A percentile compares a stretch with the other conserved stretches of the same genome.
phyloP scores from a whole-genome alignment of 2,329 filamentous ascomycete genomes.

The Colletotrichum chlorophyti region DNA sequence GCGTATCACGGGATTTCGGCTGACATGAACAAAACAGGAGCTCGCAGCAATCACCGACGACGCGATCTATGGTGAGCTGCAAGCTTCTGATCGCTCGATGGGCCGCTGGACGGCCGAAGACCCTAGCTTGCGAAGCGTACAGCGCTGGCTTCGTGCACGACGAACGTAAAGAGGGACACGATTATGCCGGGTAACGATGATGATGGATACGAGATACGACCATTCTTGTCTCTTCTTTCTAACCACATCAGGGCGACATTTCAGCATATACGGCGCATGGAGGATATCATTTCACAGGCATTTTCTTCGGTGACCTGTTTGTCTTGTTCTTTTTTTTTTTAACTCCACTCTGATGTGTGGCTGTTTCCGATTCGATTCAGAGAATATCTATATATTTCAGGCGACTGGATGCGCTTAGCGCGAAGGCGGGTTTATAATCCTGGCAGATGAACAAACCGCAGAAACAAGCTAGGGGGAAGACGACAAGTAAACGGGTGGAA shows the following conservation, averaged over 20 bases:
- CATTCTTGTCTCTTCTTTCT: not conserved
- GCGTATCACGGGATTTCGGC: not conserved
- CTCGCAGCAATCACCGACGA: slow-evolving; percentile 66
- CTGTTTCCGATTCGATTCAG: not conserved
- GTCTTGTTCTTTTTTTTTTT: not conserved
- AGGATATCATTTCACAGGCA: slow-evolving; percentile 15
- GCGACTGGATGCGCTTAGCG: slow-evolving; percentile 11
- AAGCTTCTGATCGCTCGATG: slow-evolving; percentile 57
- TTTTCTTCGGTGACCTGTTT: not conserved
- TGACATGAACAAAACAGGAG: slow-evolving; percentile 50
- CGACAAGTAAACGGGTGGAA: not conserved
- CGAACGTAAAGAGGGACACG: slow-evolving; percentile 26
- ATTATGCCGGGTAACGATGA: no score
- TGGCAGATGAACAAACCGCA: not conserved
- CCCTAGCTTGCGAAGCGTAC: slow-evolving; percentile 62
- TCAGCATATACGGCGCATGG: slow-evolving; percentile 21
- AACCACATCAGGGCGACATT: not conserved
- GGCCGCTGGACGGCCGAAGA: slow-evolving; percentile 70
- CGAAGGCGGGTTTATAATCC: not conserved
- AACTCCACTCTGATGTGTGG: not conserved
- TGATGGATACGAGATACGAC: slow-evolving; percentile 1
- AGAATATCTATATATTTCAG: not conserved
- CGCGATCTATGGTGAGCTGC: slow-evolving; percentile 61
- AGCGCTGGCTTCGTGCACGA: slow-evolving; percentile 63
- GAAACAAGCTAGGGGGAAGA: not conserved